Base-by-base conservation (phyloP, 2,329 filamentous ascomycete genomes). In the Cadophora sp. region DNA sequence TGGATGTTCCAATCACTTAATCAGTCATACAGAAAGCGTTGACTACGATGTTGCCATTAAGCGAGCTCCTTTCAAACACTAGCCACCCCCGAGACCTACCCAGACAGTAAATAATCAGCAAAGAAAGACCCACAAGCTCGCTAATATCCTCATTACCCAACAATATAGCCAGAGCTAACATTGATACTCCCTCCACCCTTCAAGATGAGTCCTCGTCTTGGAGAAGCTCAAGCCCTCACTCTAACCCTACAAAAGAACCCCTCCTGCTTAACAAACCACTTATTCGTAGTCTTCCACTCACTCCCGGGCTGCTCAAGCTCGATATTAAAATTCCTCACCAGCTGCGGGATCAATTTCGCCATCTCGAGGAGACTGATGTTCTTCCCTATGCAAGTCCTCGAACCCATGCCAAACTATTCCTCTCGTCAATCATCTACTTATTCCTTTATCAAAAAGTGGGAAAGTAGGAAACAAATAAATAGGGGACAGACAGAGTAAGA, bases 351-450 rank as follows among this genome's bases (percentile, higher is more conserved):
- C 3, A 80, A 64, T 67, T 81, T 81, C 4, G 73, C 75, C 62
- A 82, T 78, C 67, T 82, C 80, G 56, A 82, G 71, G 1, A 78
- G 70, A 0, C 79, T 78, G 22, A 82, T 77, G 55, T 82, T 76
- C 30, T 78, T 76, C 0, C 81, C 81, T 0, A 82, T 65, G 50
- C 81, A 82, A 0, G 76, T 61, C 4, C 80, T 70, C 0, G 78
- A 74, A 0, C 80, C 79, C 13, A 76, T 66, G 0, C 79, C 79
- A 62, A 81, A 81, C 77, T 80, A 22, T 45, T 61, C 18, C 4
- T 27, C 20, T 48, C 66, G 61, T 48, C 22, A 48, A 62, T 30
- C 27, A 30, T 6, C 6, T 6, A 30, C 3, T 30, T 30, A 30
- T 6, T 6, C 6, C 27, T 30, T 30, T 30, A 30, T 30, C 27